phyloP scores from a whole-genome alignment of 2,329 filamentous ascomycete species.

The Ilyonectria sp. region DNA sequence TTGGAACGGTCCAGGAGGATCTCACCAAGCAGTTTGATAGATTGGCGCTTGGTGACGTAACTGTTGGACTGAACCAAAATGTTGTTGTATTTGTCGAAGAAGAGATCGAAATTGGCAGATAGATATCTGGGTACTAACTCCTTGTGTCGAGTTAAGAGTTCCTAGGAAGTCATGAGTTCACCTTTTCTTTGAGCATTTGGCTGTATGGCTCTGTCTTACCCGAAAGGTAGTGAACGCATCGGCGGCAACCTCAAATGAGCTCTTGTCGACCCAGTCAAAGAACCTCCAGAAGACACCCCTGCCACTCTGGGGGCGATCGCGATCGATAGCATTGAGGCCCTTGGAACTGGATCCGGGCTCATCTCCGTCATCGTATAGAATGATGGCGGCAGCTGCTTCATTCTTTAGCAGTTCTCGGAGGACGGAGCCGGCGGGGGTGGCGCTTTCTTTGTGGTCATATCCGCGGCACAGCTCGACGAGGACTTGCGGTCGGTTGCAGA shows the following conservation, averaged over 20 bases:
- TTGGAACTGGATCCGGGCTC: slow-evolving; percentile 80
- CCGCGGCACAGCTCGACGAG: slow-evolving; percentile 90
- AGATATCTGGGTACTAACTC: slow-evolving; percentile 90
- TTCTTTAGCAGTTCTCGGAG: slow-evolving; percentile 90
- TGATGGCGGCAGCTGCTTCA: slow-evolving; percentile 90
- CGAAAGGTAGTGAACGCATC: slow-evolving; percentile 98
- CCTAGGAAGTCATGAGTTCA: slow-evolving; percentile 64
- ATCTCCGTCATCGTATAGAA: slow-evolving; percentile 91
- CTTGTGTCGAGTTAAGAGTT: slow-evolving; percentile 95
- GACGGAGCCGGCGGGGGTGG: slow-evolving; percentile 91
- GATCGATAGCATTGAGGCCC: slow-evolving; percentile 83
- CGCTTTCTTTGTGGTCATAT: slow-evolving; percentile 92
- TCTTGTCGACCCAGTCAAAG: slow-evolving; percentile 97
- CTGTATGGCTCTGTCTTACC: slow-evolving; percentile 64
- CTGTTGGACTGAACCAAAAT: slow-evolving; percentile 91
- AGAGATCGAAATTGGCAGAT: slow-evolving; percentile 89
- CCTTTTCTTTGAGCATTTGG: background rate
- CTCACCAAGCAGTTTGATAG: slow-evolving; percentile 96
- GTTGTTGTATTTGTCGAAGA: slow-evolving; percentile 92
- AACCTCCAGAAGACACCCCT: slow-evolving; percentile 96
- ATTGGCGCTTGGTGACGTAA: slow-evolving; percentile 98
- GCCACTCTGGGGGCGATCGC: slow-evolving; percentile 81
- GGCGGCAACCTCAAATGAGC: slow-evolving; percentile 95
- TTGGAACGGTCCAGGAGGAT: slow-evolving; percentile 95
- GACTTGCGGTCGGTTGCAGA: slow-evolving; percentile 88